A percentile compares a stretch with the other conserved stretches of the same genome.
Evolutionary conservation across 768 basidiomycete species (phyloP).

Genomic region (Tephrocybe sp.): DNA sequence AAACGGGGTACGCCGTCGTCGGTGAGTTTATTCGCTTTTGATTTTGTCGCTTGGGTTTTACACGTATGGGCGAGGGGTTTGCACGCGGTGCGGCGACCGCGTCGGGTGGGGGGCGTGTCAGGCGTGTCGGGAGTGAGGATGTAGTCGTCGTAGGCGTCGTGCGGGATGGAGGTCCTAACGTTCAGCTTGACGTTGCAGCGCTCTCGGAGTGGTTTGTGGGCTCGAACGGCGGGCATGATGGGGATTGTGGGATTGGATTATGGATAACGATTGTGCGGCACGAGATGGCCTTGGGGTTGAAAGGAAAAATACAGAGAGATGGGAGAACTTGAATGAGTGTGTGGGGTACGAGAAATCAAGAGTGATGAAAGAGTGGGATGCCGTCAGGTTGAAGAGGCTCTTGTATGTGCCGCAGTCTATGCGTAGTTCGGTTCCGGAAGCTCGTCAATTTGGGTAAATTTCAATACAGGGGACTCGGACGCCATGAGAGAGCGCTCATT

Average conservation of each 20-base stretch:
- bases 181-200: constrained; percentile 23
- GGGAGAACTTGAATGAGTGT: too few relatives aligned
- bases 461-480: too few relatives aligned
- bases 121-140: not conserved
- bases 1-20: constrained; percentile 8
- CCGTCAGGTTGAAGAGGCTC: too few relatives aligned
- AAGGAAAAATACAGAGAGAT: too few relatives aligned
- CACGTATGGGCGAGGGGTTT: constrained; percentile 9
- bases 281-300: not conserved
- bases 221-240: constrained; percentile 19
- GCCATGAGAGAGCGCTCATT: too few relatives aligned
- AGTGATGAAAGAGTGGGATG: too few relatives aligned
- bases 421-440: too few relatives aligned
- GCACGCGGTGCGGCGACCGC: constrained; percentile 6
- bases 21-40: not conserved
- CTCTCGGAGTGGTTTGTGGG: constrained; percentile 23
- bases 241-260: not conserved
- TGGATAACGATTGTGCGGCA: not conserved
- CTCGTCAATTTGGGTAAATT: too few relatives aligned
- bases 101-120: not conserved
- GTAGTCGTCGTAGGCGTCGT: constrained; percentile 5
- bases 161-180: constrained; percentile 19
- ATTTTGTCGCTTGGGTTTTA: not conserved
- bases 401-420: too few relatives aligned
- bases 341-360: too few relatives aligned